Evolutionary conservation across 225 moss, liverwort and hornwort species (phyloP).

Genomic region (Bryum argenteum): DNA sequence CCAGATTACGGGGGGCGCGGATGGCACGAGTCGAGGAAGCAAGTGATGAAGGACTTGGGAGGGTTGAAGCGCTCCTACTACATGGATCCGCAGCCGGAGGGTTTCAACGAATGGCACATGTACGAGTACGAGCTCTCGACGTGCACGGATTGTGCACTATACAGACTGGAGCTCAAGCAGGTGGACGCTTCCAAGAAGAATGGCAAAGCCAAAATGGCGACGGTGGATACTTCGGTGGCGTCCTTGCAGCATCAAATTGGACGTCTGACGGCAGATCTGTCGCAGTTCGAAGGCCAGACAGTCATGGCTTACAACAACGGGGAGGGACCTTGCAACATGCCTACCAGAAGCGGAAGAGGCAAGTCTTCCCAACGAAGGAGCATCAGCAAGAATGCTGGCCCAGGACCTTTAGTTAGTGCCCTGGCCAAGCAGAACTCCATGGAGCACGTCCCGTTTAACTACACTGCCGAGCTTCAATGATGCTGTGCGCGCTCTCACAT

Average conservation of each 20-base stretch:
- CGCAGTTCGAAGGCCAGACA: conserved; percentile 50
- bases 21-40: conserved; percentile 69
- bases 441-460: conserved; percentile 60
- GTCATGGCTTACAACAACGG: conserved; percentile 19
- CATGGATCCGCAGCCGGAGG: conserved; percentile 68
- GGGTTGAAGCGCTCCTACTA: conserved; percentile 66
- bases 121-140: conserved; percentile 57
- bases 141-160: conserved; percentile 59
- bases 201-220: conserved; percentile 37
- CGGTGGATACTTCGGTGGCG: conserved; percentile 49
- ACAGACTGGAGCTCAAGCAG: conserved; percentile 62
- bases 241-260: conserved; percentile 65
- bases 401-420: conserved; percentile 54
- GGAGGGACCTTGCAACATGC: conserved; percentile 26
- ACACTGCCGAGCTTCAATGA: conserved; percentile 65
- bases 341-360: conserved; percentile 37
- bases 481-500: not conserved
- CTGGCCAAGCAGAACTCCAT: conserved; percentile 44
- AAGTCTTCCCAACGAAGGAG: conserved; percentile 46
- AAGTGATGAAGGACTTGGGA: conserved; percentile 63
- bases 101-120: conserved; percentile 62
- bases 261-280: conserved; percentile 53
- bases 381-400: conserved; percentile 35
- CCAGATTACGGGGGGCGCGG: conserved; percentile 64
- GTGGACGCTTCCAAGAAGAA: conserved; percentile 50